Evolutionary conservation across 2,329 filamentous ascomycete genomes (phyloP).

Genomic region (Fusarium chlamydosporum): DNA sequence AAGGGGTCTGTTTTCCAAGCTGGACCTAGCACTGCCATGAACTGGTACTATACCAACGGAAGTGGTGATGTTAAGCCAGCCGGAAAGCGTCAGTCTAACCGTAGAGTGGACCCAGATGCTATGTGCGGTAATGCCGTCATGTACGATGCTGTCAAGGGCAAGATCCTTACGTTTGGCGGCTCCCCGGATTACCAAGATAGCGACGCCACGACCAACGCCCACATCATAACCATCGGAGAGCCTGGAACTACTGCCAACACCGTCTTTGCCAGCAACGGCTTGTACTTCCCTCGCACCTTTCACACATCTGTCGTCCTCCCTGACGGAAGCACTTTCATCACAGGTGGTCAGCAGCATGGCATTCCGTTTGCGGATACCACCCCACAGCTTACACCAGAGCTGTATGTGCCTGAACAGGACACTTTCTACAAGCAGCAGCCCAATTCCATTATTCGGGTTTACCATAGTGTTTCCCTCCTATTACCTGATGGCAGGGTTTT

Average conservation of each 20-base stretch:
- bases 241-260: constrained; percentile 1
- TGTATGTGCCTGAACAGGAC: constrained; percentile 22
- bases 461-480: constrained; percentile 27
- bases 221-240: constrained; percentile 63
- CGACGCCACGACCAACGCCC: constrained; percentile 60
- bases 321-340: constrained; percentile 62
- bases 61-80: constrained; percentile 41
- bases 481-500: constrained; percentile 30
- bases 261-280: constrained; percentile 7
- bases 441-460: constrained; percentile 25
- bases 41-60: constrained; percentile 65
- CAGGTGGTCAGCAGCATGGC: constrained; percentile 56
- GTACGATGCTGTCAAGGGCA: constrained; percentile 71
- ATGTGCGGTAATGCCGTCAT: constrained; percentile 71
- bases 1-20: constrained; percentile 66
- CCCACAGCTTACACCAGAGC: constrained; percentile 23
- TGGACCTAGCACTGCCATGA: constrained; percentile 66
- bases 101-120: constrained; percentile 59
- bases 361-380: constrained; percentile 27
- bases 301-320: constrained; percentile 64
- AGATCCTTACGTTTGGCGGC: constrained; percentile 69
- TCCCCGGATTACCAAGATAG: constrained; percentile 61
- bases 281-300: constrained; percentile 56
- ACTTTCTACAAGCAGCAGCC: constrained; percentile 28
- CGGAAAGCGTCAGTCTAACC: constrained; percentile 49